Conservation (phyloP, 768 basidiomycete genomes). For the Albatrellus ellisii region DNA sequence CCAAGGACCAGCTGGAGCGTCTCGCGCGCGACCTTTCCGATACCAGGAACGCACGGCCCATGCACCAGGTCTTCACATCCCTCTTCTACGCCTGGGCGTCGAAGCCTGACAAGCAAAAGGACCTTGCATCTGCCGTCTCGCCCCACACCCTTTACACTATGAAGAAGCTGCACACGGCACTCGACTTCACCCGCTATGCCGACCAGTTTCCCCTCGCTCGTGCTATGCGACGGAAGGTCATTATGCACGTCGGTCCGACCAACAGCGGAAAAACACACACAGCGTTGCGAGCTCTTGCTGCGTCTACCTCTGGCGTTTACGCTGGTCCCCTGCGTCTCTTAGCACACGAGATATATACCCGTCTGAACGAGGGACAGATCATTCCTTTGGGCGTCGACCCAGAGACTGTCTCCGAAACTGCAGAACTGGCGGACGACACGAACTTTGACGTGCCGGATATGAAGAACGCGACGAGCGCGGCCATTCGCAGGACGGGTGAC, state of each 20-base stretch:
- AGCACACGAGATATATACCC: conserved; percentile 89
- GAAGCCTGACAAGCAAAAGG: conserved; percentile 15
- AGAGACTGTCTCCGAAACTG: conserved; percentile 24
- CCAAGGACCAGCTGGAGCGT: conserved; percentile 28
- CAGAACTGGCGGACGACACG: conserved; percentile 24
- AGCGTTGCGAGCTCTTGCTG: conserved; percentile 79
- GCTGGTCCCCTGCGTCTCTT: conserved; percentile 87
- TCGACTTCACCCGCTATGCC: conserved; percentile 26
- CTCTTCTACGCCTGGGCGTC: conserved; percentile 47
- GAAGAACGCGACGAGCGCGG: too few species aligned
- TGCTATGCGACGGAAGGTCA: conserved; percentile 53
- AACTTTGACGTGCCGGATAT: conserved; percentile 20
- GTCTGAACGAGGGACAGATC: conserved; percentile 85
- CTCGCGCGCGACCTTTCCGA: conserved; percentile 26
- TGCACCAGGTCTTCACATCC: conserved; percentile 38
- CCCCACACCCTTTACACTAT: conserved; percentile 15
- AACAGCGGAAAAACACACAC: conserved; percentile 97
- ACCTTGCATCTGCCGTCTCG: conserved; percentile 1
- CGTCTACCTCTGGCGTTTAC: conserved; percentile 62
- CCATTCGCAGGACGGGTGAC: conserved; percentile 25
- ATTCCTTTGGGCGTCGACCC: conserved; percentile 52
- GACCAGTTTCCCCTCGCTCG: conserved; percentile 44
- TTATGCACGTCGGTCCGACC: conserved; percentile 96
- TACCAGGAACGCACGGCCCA: conserved; percentile 14
- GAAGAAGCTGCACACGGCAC: conserved; percentile 23